Evolutionary conservation across 768 basidiomycete species (phyloP).

Genomic region (Boletus bicolor): DNA sequence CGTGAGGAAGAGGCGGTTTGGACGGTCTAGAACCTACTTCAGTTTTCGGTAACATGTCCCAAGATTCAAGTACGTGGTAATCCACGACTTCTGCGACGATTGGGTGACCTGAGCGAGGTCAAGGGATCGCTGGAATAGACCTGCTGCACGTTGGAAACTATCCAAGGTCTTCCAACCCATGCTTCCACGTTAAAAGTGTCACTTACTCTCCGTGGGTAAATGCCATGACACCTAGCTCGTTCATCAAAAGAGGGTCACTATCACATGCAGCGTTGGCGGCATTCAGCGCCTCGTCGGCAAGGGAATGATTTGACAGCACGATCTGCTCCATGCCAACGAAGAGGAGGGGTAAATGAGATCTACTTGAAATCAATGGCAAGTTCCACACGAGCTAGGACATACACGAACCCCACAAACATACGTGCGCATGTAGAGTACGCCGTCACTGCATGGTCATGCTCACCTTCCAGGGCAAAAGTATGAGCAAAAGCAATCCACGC

Average conservation of each 20-base stretch:
- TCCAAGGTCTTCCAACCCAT: conserved; percentile 26
- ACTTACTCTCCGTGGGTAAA: conserved; percentile 82
- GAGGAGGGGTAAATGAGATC: conserved; percentile 92
- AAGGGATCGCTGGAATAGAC: conserved; percentile 71
- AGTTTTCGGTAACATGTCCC: conserved; percentile 86
- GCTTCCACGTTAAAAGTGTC: background rate
- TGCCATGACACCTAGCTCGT: conserved; percentile 92
- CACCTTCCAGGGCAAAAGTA: conserved; percentile 94
- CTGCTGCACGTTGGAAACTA: conserved; percentile 72
- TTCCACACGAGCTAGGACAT: background rate
- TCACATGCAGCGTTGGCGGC: conserved; percentile 81
- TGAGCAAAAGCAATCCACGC: conserved; percentile 99
- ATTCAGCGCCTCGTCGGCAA: conserved; percentile 86
- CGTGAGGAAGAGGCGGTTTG: conserved; percentile 4
- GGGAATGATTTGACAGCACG: conserved; percentile 71
- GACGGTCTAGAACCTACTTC: conserved; percentile 45
- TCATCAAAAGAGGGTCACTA: conserved; percentile 84
- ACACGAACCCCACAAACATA: conserved; percentile 84
- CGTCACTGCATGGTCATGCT: conserved; percentile 97
- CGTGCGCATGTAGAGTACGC: conserved; percentile 96
- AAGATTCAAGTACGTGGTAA: conserved; percentile 86
- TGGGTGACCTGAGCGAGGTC: conserved; percentile 83
- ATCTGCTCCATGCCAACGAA: conserved; percentile 99
- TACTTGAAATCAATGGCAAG: conserved; percentile 32
- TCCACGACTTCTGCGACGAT: conserved; percentile 81